Evolutionary conservation across 768 basidiomycete species (phyloP).

Genomic region (Boletus bicolor): DNA sequence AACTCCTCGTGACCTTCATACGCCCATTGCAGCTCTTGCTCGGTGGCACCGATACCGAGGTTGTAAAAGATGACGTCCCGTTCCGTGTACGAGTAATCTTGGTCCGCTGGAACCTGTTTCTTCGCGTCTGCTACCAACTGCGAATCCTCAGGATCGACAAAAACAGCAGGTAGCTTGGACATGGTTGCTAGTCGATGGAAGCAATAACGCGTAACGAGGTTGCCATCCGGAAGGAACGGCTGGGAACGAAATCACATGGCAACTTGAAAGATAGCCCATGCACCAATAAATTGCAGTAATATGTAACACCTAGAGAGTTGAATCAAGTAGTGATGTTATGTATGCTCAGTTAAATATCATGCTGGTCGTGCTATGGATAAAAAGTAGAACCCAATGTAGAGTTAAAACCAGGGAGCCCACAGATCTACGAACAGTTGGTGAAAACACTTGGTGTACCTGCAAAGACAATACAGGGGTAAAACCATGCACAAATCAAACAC

Average conservation of each 20-base stretch:
- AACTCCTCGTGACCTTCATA: constrained; percentile 90
- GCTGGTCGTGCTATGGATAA: neutral
- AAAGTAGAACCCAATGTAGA: neutral
- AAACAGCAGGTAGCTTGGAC: constrained; percentile 47
- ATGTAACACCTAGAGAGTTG: no score
- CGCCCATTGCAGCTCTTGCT: constrained; percentile 87
- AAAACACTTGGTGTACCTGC: neutral
- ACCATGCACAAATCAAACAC: neutral
- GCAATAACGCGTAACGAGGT: neutral
- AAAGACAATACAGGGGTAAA: neutral
- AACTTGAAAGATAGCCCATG: neutral
- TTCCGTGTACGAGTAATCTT: constrained; percentile 76
- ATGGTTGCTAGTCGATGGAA: constrained; percentile 14
- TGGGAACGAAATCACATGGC: neutral
- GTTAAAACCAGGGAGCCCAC: neutral
- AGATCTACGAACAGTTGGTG: neutral
- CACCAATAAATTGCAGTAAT: neutral
- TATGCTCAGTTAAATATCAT: neutral
- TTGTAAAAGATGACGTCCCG: constrained; percentile 94
- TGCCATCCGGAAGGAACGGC: neutral
- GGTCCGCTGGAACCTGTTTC: constrained; percentile 48
- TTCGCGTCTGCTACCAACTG: constrained; percentile 82
- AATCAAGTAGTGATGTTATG: neutral
- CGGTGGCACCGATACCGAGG: constrained; percentile 90
- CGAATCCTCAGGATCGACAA: constrained; percentile 79